These are phyloP conservation scores for Blastobotrys apis DNA, from an alignment of 1,139 yeast species.

Conservation along the genomic window DNA sequence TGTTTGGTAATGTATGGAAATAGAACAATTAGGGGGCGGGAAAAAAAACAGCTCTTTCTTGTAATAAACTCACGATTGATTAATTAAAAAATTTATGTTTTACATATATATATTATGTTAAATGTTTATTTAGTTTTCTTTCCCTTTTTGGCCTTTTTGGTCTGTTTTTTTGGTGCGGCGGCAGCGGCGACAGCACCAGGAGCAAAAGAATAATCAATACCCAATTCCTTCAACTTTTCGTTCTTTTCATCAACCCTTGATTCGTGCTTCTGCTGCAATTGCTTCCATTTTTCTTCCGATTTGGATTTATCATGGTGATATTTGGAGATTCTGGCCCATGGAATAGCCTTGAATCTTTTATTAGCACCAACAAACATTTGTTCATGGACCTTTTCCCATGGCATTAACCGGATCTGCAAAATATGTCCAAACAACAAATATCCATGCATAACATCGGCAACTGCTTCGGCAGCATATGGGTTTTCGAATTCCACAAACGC, in stretches of 20 bases:
- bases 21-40: no score
- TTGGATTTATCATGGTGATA: slow-evolving; percentile 55
- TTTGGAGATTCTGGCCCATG: slow-evolving; percentile 56
- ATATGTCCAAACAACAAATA: slow-evolving; percentile 86
- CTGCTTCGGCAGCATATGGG: slow-evolving; percentile 74
- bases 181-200: slow-evolving; percentile 17
- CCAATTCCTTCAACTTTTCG: slow-evolving; percentile 48
- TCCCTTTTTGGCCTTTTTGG: not conserved
- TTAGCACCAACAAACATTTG: slow-evolving; percentile 54
- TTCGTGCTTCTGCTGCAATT: slow-evolving; percentile 49
- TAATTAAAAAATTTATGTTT: not conserved
- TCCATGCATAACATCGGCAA: slow-evolving; percentile 94
- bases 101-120: not conserved
- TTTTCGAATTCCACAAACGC: slow-evolving; percentile 83
- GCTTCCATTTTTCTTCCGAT: slow-evolving; percentile 56
- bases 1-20: slow-evolving; percentile 65
- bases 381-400: slow-evolving; percentile 42
- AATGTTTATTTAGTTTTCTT: not conserved
- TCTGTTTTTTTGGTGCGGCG: slow-evolving; percentile 11
- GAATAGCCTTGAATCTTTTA: slow-evolving; percentile 54
- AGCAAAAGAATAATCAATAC: slow-evolving; percentile 43
- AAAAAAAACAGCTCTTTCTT: not conserved
- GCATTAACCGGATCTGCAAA: slow-evolving; percentile 58
- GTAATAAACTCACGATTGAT: slow-evolving; percentile 2
- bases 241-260: slow-evolving; percentile 45